These are phyloP conservation scores for Annulohypoxylon bovei DNA, from an alignment of 495 filamentous ascomycete genomes.

Conservation along the genomic window DNA sequence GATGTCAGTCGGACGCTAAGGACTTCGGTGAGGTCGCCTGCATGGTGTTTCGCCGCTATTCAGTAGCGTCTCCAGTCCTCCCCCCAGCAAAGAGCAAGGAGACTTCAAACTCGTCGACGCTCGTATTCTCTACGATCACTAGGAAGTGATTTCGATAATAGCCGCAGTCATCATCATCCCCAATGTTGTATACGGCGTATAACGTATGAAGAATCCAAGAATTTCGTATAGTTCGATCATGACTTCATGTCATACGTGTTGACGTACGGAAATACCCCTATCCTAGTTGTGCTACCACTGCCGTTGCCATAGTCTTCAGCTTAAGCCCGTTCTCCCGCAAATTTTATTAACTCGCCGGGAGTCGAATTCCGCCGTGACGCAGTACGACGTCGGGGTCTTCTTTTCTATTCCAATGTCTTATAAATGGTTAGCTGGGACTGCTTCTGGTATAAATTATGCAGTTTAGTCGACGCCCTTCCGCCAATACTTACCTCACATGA, in stretches of 20 bases:
- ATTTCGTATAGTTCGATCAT: not conserved
- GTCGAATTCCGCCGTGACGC: not conserved
- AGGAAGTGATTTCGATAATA: not conserved
- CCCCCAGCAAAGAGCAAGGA: not conserved
- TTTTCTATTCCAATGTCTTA: not conserved
- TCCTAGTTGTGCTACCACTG: not conserved
- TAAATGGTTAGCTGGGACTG: not conserved
- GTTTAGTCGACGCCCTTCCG: not conserved
- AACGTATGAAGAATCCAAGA: not conserved
- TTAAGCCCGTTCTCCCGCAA: not conserved
- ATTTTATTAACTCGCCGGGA: not conserved
- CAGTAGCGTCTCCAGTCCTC: not conserved
- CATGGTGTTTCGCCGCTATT: not conserved
- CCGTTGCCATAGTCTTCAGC: conserved; percentile 1
- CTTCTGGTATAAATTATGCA: not conserved
- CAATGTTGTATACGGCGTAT: not conserved
- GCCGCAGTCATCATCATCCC: not conserved
- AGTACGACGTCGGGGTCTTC: conserved; percentile 7
- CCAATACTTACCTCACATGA: not conserved
- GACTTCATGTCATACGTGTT: not conserved
- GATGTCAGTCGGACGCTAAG: not conserved
- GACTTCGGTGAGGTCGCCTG: not conserved
- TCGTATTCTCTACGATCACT: not conserved
- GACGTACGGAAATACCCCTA: not conserved
- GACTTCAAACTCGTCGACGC: not conserved